These are phyloP conservation scores for Panellus pusillus DNA, from an alignment of 768 basidiomycete species.

Conservation along the genomic window DNA sequence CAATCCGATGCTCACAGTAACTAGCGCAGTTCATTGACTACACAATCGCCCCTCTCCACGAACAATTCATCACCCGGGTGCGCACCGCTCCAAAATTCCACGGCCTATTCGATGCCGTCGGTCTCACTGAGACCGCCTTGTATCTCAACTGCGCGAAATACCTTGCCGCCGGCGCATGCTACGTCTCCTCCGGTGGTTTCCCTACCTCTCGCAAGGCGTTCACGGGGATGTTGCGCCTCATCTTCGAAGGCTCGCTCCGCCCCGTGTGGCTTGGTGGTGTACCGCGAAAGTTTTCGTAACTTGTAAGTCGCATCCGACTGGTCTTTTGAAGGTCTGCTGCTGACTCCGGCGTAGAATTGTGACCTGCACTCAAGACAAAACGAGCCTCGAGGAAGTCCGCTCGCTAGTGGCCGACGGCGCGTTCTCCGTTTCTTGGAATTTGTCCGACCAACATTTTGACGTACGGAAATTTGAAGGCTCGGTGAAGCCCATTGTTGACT, in stretches of 20 bases:
- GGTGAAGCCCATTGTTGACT: conserved; percentile 48
- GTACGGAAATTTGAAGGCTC: conserved; percentile 31
- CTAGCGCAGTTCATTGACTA: conserved; percentile 58
- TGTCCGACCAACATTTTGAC: background rate
- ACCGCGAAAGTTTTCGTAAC: conserved; percentile 46
- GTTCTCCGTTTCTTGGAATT: background rate
- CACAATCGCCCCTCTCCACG: conserved; percentile 47
- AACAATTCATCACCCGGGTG: conserved; percentile 44
- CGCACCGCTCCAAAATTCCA: conserved; percentile 51
- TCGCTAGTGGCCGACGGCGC: conserved; percentile 5
- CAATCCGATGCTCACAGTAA: too few species aligned
- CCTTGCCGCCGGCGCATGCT: conserved; percentile 52
- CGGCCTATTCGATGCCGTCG: conserved; percentile 61
- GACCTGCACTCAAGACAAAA: background rate
- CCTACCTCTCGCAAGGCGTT: conserved; percentile 36
- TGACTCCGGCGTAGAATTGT: background rate
- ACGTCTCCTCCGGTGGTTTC: conserved; percentile 52
- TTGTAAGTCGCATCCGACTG: conserved; percentile 15
- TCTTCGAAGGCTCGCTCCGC: conserved; percentile 32
- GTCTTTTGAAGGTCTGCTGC: too few species aligned
- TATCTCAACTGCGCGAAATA: conserved; percentile 54
- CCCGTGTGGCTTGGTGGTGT: conserved; percentile 58
- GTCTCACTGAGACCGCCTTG: conserved; percentile 45
- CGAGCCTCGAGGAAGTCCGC: conserved; percentile 1
- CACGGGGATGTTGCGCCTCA: conserved; percentile 31